phyloP scores from a whole-genome alignment of 495 filamentous ascomycete genomes.

The Neurospora africana region DNA sequence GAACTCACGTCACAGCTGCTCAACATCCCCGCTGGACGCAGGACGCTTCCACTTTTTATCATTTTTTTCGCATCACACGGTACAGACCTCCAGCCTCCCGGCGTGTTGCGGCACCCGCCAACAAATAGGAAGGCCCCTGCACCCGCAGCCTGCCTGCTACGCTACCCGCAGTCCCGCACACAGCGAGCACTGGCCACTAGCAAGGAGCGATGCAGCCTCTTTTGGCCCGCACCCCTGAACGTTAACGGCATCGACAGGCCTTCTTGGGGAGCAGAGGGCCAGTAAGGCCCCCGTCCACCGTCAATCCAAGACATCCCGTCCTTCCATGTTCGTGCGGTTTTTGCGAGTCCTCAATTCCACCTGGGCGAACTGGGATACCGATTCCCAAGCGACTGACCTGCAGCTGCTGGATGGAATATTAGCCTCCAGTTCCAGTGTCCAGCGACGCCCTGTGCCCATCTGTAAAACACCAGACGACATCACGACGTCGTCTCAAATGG shows the following conservation, averaged over 20 bases:
- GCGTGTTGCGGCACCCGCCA: constrained; percentile 9
- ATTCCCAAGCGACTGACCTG: background rate
- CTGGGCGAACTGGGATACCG: background rate
- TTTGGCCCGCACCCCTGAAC: background rate
- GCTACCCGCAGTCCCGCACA: constrained; percentile 1
- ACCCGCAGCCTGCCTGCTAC: constrained; percentile 1
- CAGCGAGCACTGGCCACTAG: constrained; percentile 1
- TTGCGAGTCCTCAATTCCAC: background rate
- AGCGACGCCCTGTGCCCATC: background rate
- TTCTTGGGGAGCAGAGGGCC: background rate
- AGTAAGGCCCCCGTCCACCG: background rate
- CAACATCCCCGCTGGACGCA: constrained; percentile 1
- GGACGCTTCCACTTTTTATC: constrained; percentile 10
- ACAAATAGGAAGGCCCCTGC: constrained; percentile 10
- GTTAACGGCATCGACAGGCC: background rate
- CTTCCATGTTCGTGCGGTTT: background rate
- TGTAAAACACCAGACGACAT: background rate
- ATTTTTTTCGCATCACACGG: constrained; percentile 18
- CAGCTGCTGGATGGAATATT: background rate
- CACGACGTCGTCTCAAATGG: background rate
- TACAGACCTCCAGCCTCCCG: constrained; percentile 11
- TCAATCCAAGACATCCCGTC: background rate
- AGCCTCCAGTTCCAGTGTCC: background rate
- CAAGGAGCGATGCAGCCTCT: background rate
- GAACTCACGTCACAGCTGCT: constrained; percentile 3